Conservation (phyloP, 345 rosid genomes). For the Luvunga scandens region DNA sequence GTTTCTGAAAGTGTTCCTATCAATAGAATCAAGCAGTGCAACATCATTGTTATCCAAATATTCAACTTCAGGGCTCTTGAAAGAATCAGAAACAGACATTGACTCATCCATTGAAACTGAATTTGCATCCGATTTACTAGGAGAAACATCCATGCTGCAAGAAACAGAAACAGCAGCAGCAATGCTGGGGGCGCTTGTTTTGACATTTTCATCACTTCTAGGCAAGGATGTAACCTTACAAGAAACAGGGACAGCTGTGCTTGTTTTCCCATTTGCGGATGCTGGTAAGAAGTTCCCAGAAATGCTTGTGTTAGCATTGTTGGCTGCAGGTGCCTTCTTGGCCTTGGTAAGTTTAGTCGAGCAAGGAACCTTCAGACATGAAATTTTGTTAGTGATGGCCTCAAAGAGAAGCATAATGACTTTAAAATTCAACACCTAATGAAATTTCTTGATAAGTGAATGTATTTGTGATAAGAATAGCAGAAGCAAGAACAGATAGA, state of each 20-base stretch:
- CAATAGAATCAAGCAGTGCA: constrained; percentile 51
- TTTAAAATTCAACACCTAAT: not conserved
- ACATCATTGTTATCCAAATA: constrained; percentile 57
- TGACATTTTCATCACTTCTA: constrained; percentile 22
- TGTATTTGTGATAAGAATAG: no score
- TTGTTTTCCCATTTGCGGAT: constrained; percentile 31
- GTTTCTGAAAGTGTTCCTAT: constrained; percentile 67
- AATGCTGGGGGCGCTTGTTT: constrained; percentile 7
- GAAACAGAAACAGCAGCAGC: constrained; percentile 21
- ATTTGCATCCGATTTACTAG: constrained; percentile 51
- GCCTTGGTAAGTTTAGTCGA: constrained; percentile 53
- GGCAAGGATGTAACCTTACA: constrained; percentile 32
- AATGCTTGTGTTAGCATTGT: constrained; percentile 16
- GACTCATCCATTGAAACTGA: constrained; percentile 74
- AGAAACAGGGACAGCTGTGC: constrained; percentile 31
- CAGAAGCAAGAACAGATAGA: no score
- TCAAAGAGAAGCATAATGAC: not conserved
- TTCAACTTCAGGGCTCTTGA: constrained; percentile 84
- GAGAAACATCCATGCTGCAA: constrained; percentile 45
- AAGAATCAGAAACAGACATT: constrained; percentile 78
- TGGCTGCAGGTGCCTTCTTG: constrained; percentile 41
- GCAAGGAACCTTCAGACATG: constrained; percentile 41
- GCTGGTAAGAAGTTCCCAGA: constrained; percentile 29
- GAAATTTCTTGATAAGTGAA: not conserved
- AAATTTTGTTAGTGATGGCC: constrained; percentile 4